Base-by-base conservation (phyloP, 257 asterid genomes). In the Primulina tabacum region DNA sequence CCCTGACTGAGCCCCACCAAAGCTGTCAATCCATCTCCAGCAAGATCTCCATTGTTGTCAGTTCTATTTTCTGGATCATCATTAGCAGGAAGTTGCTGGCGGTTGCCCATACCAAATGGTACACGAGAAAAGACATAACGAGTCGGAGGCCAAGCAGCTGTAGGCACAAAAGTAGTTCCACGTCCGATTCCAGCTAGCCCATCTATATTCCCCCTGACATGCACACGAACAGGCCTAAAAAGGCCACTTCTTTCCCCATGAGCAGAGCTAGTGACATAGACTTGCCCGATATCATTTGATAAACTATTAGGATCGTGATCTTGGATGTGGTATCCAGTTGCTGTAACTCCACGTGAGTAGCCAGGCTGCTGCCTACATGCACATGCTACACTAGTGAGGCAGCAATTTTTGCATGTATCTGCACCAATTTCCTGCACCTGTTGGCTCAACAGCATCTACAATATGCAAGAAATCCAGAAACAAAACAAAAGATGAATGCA, bases 71-170 rank as follows among this genome's bases (percentile, higher is more conserved):
- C 97, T 38, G 87, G 82, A 71, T 85, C 95, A 76, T 90, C 97
- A 80, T 87, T 84, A 61, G 87, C 95, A 37, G 80, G 84, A 72
- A 82, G 79, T 69, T 85, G 96, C 82, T 83, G 98, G 77, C 95
- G 85, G 81, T 85, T 90, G 69, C 97, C 97, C 72, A 90, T 77
- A 74, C 96, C 96, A 80, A 86, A 79, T n/a, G 99, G 99, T 66
- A 93, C 96, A 59, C 99, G 99, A 79, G 99, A 90, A 79, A 86
- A 93, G 60, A 93, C 99, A 74, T 88, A 89, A 75, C 99, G 97
- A 67, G 99, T 90, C 26, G 99, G 96, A 53, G 99, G 86, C 96
- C 95, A 90, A 78, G 94, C 87, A 71, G 92, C 79, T 64, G 92
- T 82, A 73, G 94, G 95, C 43, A 84, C 95, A 82, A 83, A 86